Percentiles rank a stretch among this genome's conserved stretches.
These are phyloP conservation scores for Prunus davidiana DNA, from an alignment of 306 rosid species.

Conservation along the genomic window DNA sequence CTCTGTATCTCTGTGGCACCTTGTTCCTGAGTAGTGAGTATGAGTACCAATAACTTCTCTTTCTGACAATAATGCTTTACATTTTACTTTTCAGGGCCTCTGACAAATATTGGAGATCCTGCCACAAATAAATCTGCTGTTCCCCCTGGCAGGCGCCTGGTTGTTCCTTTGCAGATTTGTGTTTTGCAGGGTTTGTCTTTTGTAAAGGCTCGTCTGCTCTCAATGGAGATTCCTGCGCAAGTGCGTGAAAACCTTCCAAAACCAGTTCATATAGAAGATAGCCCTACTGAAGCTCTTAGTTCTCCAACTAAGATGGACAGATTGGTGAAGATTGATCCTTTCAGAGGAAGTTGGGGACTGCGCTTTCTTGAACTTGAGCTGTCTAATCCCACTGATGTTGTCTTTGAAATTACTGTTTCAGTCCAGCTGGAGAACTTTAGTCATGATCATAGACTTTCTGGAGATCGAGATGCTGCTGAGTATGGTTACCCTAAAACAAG, in stretches of 20 bases:
- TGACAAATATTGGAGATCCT: conserved; percentile 48
- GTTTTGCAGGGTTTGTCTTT: conserved; percentile 90
- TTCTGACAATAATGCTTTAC: conserved; percentile 13
- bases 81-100: conserved; percentile 56
- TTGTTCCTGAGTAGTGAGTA: conserved; percentile 8
- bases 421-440: conserved; percentile 68
- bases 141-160: conserved; percentile 90
- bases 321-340: conserved; percentile 88
- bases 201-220: conserved; percentile 90
- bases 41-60: background rate
- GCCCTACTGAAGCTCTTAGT: conserved; percentile 38
- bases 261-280: conserved; percentile 34
- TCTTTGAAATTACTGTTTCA: conserved; percentile 79
- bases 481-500: conserved; percentile 83
- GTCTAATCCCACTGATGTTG: conserved; percentile 83
- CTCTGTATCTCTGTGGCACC: background rate
- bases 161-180: conserved; percentile 87
- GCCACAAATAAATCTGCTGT: conserved; percentile 41
- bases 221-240: conserved; percentile 97
- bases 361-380: conserved; percentile 92
- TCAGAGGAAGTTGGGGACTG: conserved; percentile 94
- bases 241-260: conserved; percentile 76
- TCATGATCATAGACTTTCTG: conserved; percentile 38
- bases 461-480: conserved; percentile 56
- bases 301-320: conserved; percentile 58